Evolutionary conservation across 1,139 yeast genomes (phyloP).

Genomic region (Scheffersomyces quercinus): DNA sequence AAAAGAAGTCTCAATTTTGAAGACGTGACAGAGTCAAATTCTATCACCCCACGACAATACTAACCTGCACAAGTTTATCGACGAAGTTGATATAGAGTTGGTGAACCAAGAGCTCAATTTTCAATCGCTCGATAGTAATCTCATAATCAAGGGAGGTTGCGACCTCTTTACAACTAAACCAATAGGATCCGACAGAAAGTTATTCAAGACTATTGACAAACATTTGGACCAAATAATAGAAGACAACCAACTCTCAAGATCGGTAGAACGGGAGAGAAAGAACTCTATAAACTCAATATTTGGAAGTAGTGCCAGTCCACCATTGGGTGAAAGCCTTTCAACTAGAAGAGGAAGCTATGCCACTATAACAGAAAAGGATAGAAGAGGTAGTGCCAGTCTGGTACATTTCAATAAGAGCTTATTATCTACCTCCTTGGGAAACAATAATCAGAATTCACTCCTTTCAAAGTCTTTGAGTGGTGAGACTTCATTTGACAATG

Average conservation of each 20-base stretch:
- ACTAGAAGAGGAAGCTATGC: constrained; percentile 23
- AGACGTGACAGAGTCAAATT: neutral
- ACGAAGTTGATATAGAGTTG: constrained; percentile 85
- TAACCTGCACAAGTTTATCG: constrained; percentile 64
- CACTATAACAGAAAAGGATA: constrained; percentile 22
- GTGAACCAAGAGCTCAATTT: constrained; percentile 86
- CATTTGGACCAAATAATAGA: constrained; percentile 69
- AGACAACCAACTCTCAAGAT: constrained; percentile 49
- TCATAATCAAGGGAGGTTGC: constrained; percentile 78
- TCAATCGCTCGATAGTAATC: constrained; percentile 82
- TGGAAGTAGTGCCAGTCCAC: constrained; percentile 41
- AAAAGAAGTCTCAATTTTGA: constrained; percentile 1
- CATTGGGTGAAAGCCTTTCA: constrained; percentile 7
- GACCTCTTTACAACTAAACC: constrained; percentile 95
- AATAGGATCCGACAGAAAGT: constrained; percentile 83
- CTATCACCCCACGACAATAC: constrained; percentile 7
- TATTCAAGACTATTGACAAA: constrained; percentile 83
- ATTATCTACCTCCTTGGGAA: constrained; percentile 3
- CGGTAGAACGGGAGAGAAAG: constrained; percentile 43
- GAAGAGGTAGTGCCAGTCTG: constrained; percentile 24
- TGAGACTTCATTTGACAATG: constrained; percentile 20
- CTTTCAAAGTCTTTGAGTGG: constrained; percentile 22
- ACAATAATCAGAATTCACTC: constrained; percentile 7
- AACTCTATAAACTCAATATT: constrained; percentile 36
- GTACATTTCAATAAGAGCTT: constrained; percentile 11